These are phyloP conservation scores for Myxozyma geophila DNA, from an alignment of 805 yeast species.

Conservation along the genomic window DNA sequence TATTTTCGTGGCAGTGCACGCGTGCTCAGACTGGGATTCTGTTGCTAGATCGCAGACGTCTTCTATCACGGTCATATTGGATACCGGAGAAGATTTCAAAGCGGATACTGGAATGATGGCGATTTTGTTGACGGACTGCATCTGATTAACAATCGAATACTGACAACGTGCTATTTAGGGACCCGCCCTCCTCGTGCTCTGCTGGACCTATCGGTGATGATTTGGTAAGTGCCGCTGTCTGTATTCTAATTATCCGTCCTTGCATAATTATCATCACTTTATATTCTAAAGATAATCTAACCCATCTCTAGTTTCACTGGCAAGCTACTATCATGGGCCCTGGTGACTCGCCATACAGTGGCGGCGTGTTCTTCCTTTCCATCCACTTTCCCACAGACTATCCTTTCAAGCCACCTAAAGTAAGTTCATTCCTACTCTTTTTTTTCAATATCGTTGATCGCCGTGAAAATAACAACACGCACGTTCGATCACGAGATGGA, in stretches of 20 bases:
- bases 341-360: conserved; percentile 80
- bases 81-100: too few relatives aligned
- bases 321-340: conserved; percentile 99
- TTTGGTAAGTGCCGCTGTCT: conserved; percentile 46
- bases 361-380: conserved; percentile 94
- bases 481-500: too few relatives aligned
- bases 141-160: background rate
- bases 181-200: conserved; percentile 98
- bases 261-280: background rate
- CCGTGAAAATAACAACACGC: too few relatives aligned
- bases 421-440: conserved; percentile 11
- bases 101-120: too few relatives aligned
- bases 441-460: background rate
- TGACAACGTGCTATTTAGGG: conserved; percentile 54
- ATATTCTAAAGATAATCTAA: background rate
- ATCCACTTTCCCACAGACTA: conserved; percentile 99
- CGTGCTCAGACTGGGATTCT: too few relatives aligned
- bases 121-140: background rate
- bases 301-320: conserved; percentile 75
- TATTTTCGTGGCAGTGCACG: too few relatives aligned
- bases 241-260: too few relatives aligned
- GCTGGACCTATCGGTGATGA: conserved; percentile 99
- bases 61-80: too few relatives aligned
- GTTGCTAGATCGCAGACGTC: too few relatives aligned
- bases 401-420: conserved; percentile 97